Evolutionary conservation across 345 rosid genomes (phyloP).

Genomic region (Odontarrhena argentea): DNA sequence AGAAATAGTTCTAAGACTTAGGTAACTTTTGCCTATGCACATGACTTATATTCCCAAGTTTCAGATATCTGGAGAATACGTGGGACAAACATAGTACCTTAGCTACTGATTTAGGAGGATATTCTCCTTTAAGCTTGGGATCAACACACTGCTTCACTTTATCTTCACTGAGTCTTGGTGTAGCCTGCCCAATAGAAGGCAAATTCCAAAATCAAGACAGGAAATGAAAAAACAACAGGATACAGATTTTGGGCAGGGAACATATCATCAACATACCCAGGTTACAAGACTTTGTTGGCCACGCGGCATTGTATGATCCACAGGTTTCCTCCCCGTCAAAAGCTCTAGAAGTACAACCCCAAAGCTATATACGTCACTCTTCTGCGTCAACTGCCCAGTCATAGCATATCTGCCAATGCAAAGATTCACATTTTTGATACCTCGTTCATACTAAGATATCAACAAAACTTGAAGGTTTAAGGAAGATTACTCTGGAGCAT

Average conservation of each 20-base stretch:
- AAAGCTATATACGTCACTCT: conserved; percentile 45
- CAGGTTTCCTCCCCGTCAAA: conserved; percentile 45
- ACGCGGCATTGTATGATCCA: conserved; percentile 45
- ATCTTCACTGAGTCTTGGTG: conserved; percentile 98
- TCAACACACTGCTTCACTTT: conserved; percentile 97
- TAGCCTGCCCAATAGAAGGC: conserved; percentile 58
- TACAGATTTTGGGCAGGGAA: conserved; percentile 6
- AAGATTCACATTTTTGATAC: conserved; percentile 13
- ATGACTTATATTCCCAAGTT: background rate
- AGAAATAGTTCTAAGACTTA: background rate
- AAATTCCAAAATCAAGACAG: background rate
- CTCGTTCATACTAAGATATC: background rate
- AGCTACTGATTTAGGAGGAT: conserved; percentile 93
- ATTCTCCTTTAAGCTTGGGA: conserved; percentile 93
- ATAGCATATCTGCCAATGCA: conserved; percentile 40
- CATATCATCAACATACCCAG: conserved; percentile 30
- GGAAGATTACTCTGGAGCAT: conserved; percentile 90
- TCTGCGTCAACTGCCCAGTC: conserved; percentile 46
- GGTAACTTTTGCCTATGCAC: background rate
- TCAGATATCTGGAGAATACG: background rate
- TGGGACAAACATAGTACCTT: conserved; percentile 50
- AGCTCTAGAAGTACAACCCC: conserved; percentile 46
- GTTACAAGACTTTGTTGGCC: conserved; percentile 47
- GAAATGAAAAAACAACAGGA: background rate
- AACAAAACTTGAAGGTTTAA: conserved; percentile 1